Conservation (phyloP, 2,329 filamentous ascomycete species). For the Alternaria sp. region DNA sequence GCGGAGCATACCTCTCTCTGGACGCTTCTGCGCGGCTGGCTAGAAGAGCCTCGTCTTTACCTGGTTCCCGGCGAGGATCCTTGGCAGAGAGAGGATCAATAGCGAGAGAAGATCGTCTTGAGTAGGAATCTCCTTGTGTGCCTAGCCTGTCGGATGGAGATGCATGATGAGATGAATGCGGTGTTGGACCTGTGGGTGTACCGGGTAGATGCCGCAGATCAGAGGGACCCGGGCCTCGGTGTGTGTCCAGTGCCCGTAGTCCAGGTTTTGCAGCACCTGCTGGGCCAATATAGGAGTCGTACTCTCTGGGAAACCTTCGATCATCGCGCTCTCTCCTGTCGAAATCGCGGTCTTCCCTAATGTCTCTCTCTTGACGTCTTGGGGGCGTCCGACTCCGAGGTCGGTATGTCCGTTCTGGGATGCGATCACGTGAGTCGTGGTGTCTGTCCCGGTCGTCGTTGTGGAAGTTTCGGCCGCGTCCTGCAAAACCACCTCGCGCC, state of each 20-base stretch:
- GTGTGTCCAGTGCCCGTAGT: conserved; percentile 43
- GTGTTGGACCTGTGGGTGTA: conserved; percentile 46
- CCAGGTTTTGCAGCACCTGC: conserved; percentile 43
- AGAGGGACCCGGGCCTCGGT: conserved; percentile 37
- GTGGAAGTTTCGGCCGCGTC: conserved; percentile 58
- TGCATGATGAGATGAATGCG: conserved; percentile 46
- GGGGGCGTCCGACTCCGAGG: conserved; percentile 72
- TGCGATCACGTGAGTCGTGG: conserved; percentile 54
- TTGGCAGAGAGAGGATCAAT: conserved; percentile 46
- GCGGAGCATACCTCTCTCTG: conserved; percentile 57
- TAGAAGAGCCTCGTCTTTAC: conserved; percentile 56
- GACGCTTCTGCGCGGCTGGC: conserved; percentile 58
- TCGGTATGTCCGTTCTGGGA: conserved; percentile 58
- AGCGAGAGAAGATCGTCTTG: conserved; percentile 50
- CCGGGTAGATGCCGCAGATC: conserved; percentile 46
- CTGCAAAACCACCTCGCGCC: conserved; percentile 60
- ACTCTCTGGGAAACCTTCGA: conserved; percentile 56
- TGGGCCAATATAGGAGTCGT: conserved; percentile 54
- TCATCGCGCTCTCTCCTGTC: conserved; percentile 54
- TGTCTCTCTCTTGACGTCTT: conserved; percentile 59
- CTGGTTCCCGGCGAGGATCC: conserved; percentile 51
- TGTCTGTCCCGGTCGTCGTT: conserved; percentile 59
- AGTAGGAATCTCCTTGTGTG: conserved; percentile 44
- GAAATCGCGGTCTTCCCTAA: conserved; percentile 52
- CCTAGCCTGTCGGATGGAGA: conserved; percentile 46